Evolutionary conservation across 164 flowering plant species (phyloP), one percentile per base, ranked within the genome.

Genomic region (Malania oleifera): DNA sequence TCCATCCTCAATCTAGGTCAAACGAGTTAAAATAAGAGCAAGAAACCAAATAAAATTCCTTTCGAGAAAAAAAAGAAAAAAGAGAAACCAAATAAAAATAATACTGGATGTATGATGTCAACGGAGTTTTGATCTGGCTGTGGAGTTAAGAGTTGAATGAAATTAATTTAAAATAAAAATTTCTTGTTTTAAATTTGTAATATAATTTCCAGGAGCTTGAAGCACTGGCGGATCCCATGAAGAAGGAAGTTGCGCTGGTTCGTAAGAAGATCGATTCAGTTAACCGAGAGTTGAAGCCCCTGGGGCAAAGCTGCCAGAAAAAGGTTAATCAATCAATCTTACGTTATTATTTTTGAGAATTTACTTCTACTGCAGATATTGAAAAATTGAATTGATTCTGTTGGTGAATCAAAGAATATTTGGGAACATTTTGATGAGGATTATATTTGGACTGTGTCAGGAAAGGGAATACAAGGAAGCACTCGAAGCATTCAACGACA

Each of bases 261-360:
- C 79, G 97, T 0, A 89, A 92, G 84, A 92, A 71, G 85, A 89
- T 92, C 12, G 98, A 91, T 58, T 10, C 75, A 3, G 75, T 86
- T 9, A 91, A 85, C 82, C 75, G 75, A 59, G 95, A 91, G 13
- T 63, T 91, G 41, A 91, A 86, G 70, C 96, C 98, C 20, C 72
- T 91, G 24, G 98, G 95, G 0, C 74, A 73, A 27, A 78, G 75
- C 40, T 84, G 85, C 76, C 89, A 84, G 63, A 92, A 84, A 81
- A 92, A 92, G 93, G 98, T 89, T 39, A 69, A 26, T 6, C 38
- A 37, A 17, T 28, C 6, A 7, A 43, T 34, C 31, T 25, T 11
- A 1, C 20, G 40, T 22, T 28, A 35, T 15, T 40, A 37, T 43
- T 34, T n/a, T 52, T 61, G 45, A 18, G 35, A 4, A 4, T 31